Base-by-base conservation (phyloP, 345 rosid genomes). In the Microcos paniculata region DNA sequence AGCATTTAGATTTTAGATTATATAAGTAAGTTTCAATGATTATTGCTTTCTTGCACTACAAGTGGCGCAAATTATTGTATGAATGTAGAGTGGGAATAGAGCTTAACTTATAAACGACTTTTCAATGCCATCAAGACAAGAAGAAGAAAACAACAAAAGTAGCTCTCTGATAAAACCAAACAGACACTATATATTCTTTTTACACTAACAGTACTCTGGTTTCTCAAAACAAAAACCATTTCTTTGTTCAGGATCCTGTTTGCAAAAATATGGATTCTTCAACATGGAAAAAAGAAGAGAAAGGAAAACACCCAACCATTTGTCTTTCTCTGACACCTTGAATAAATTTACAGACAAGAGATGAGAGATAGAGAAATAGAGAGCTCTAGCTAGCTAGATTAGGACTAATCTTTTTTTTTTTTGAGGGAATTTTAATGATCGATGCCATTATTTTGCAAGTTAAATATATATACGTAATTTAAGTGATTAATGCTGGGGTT, bases 401-500 rank as follows among this genome's bases (percentile, higher is more conserved):
- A 28, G 1, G 28, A 15, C 69, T 33, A 33, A 19, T 30, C 24
- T 58, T 28, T 43, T 76, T 43, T 72, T 70, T 24, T 30, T 38
- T 77, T 72, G 26, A 35, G n/a, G n/a, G 61, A 62, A 31, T 14
- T 63, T 77, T 63, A 55, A 26, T 70, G 72, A 35, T 35, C 1
- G 40, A 74, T 31, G 46, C 71, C 76, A 42, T 73, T 73, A 58
- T 45, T 65, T 35, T 35, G 61, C 35, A 23, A 15, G 15, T 69
- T 67, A 53, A 59, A 46, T 68, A 18, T 79, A 72, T 28, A 31
- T 45, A 9, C 35, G 55, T 57, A 64, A 26, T 62, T 79, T 79
- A 83, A 45, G 89, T 76, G 85, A 85, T 88, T 72, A 85, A 53
- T 62, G 90, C 80, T 68, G 80, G 70, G 77, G 75, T 82, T 84